Percentiles rank a stretch among this genome's conserved stretches.
phyloP scores from a whole-genome alignment of 164 flowering plant species.

The Aristolochia californica region DNA sequence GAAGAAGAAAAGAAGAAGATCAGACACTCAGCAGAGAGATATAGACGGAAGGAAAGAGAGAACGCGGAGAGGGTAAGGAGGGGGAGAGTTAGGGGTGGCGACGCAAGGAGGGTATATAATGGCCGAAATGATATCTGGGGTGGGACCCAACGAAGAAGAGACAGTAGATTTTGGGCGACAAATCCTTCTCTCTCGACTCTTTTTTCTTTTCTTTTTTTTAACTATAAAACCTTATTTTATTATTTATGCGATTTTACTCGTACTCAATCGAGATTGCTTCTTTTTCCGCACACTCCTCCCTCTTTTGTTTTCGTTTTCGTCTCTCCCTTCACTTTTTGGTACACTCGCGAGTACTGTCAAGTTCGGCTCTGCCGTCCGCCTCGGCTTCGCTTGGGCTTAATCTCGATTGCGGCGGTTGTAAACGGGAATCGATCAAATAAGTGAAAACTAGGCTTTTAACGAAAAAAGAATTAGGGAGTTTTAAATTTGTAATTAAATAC shows the following conservation, averaged over 20 bases:
- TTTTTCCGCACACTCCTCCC: no score
- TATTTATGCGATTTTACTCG: not conserved
- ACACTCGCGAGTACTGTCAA: not conserved
- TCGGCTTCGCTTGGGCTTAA: no score
- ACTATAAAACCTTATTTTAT: not conserved
- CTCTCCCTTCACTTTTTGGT: not conserved
- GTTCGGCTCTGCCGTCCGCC: no score
- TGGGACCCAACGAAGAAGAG: conserved; percentile 10
- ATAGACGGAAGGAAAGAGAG: not conserved
- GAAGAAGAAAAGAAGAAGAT: not conserved
- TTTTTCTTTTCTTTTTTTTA: conserved; percentile 2
- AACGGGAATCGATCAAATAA: no score
- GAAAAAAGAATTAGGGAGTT: no score
- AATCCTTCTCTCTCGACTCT: conserved; percentile 5
- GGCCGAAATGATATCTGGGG: not conserved
- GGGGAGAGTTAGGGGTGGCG: conserved; percentile 3
- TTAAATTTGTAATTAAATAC: no score
- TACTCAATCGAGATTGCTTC: no score
- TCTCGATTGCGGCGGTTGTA: no score
- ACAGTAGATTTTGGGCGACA: conserved; percentile 14
- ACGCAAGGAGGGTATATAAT: not conserved
- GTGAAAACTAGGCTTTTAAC: no score
- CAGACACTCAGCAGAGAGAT: no score
- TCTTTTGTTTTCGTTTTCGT: no score
- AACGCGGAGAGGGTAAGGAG: not conserved